phyloP scores from a whole-genome alignment of 768 basidiomycete species.

The Agaricus blazei region DNA sequence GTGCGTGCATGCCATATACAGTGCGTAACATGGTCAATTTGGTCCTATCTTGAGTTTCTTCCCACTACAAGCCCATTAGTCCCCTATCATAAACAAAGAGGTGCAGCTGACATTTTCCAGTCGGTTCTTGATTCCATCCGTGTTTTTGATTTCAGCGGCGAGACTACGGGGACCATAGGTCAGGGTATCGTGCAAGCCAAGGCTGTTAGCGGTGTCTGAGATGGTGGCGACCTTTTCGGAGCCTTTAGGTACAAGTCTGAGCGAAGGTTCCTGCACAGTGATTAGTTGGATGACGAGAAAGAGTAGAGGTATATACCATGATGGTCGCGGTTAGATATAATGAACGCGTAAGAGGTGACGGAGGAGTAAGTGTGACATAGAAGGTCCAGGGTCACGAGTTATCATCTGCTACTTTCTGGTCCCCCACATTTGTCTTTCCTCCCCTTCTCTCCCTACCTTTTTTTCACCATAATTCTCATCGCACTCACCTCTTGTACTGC shows the following conservation, averaged over 20 bases:
- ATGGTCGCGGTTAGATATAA: conserved; percentile 16
- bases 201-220: conserved; percentile 60
- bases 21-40: conserved; percentile 82
- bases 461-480: not conserved
- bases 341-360: conserved; percentile 21
- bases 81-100: not conserved
- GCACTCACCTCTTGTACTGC: no score
- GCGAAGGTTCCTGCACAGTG: conserved; percentile 39
- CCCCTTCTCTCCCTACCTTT: not conserved
- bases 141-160: conserved; percentile 65
- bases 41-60: conserved; percentile 84
- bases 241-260: conserved; percentile 58
- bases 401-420: not conserved
- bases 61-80: conserved; percentile 60
- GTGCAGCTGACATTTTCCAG: conserved; percentile 63
- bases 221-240: conserved; percentile 58
- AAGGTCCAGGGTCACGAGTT: conserved; percentile 4
- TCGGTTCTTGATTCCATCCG: conserved; percentile 58
- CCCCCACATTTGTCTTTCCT: not conserved
- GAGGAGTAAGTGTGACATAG: conserved; percentile 8
- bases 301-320: conserved; percentile 19
- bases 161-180: conserved; percentile 80
- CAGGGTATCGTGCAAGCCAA: conserved; percentile 87
- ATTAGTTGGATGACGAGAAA: not conserved
- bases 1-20: conserved; percentile 81